Base-by-base conservation (phyloP, 257 asterid species). In the Scutellaria minor region DNA sequence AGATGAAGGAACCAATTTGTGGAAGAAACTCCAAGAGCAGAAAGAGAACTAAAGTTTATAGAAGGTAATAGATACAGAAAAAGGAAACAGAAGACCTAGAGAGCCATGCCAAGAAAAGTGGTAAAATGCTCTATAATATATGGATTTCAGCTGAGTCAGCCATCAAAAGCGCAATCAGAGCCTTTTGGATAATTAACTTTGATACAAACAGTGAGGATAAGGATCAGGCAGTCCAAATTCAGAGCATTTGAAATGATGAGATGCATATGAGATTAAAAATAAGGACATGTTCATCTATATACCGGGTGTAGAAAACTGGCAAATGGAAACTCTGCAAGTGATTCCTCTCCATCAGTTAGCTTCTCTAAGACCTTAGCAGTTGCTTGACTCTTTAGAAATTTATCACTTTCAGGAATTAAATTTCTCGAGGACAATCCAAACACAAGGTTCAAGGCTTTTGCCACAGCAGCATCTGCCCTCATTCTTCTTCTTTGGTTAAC, bases 231-330 rank as follows among this genome's bases (percentile, higher is more conserved):
- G 58, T 48, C 58, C 55, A 63, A 64, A 48, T 35, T 52, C 20
- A 76, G 71, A 64, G 65, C 59, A 53, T 71, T 68, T 64, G 59
- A 75, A 47, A 70, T 45, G 15, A 66, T 53, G 72, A 56, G 53
- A 83, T 59, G 52, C 72, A 74, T 46, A 55, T 35, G 37, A 41
- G 40, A 70, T 40, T 1, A 2, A 72, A 62, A 78, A 71, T 39
- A 14, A 27, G 75, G 71, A 64, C 60, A 76, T n/a, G 24, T 60
- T 53, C 70, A 61, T 73, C 46, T 65, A 20, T 70, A 72, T 91
- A 94, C 99, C 89, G 92, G 89, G 83, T 91, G 89, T 58, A 92
- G 79, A 73, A 94, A 87, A 85, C 98, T 91, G 78, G 95, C 97
- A 83, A 76, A 80, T 64, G 99, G 99, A 83, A 94, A 94, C 82